Base-by-base conservation (phyloP, 2,329 filamentous ascomycete genomes). In the Pyricularia grisea region DNA sequence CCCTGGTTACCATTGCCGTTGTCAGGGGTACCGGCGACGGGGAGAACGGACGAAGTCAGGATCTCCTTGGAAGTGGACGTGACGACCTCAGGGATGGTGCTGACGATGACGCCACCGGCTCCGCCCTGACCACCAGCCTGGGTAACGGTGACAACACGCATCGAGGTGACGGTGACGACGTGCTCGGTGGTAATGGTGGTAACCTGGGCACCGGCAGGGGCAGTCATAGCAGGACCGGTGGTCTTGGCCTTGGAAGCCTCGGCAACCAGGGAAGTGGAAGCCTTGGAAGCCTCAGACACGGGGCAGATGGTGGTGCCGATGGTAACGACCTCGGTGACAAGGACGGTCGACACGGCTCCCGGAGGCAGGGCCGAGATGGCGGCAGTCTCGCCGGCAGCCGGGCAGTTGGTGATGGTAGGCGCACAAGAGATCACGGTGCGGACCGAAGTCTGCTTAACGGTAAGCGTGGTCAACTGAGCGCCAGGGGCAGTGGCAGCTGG, bases 221-320 rank as follows among this genome's bases (percentile, higher is more conserved):
- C 76, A 72, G 78, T 77, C 20, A n/a, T 42, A 20, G 31, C n/a
- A 23, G 30, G 55, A 20, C 30, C 30, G 58, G 17, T 31, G 68
- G 76, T 70, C 65, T 67, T 27, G 68, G 76, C 71, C 58, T 61
- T 61, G 58, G 58, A 61, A 17, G 23, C 58, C 25, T 61, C 58
- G 5, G 25, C 58, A 25, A 61, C n/a, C 58, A 61, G n/a, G 70
- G 76, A 78, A 65, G 76, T 72, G 60, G 76, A 76, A 67, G 75
- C 74, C 3, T 71, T 72, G 33, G 50, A 31, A 63, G 31, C 31
- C 55, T 42, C 79, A 2, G 78, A 77, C 58, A 82, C 79, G 68
- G 81, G 80, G 78, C 81, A 82, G 69, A 81, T 74, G 63, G 78
- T 79, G 65, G 77, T 78, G 68, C 78, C 77, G n/a, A 81, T 72